Evolutionary conservation across 1,284 basidiomycete genomes (phyloP).

Genomic region (Tausonia pullulans): DNA sequence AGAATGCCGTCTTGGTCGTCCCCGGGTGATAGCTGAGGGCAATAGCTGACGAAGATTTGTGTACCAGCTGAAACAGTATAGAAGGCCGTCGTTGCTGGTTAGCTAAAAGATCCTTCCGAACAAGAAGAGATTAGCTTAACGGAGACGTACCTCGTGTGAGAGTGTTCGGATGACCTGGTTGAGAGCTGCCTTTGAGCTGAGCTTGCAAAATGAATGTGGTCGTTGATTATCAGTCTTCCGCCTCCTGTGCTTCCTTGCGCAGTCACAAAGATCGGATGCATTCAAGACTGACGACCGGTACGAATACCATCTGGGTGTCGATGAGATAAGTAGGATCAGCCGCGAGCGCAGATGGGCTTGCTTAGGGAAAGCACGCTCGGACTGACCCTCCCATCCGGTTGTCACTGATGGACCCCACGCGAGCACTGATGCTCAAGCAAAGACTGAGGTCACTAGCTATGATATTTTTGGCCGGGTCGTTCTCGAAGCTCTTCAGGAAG

Average conservation of each 20-base stretch:
- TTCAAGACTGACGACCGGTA: conserved; percentile 43
- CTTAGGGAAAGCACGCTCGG: too few species aligned
- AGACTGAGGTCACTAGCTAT: conserved; percentile 30
- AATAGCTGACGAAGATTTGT: conserved; percentile 45
- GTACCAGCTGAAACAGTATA: conserved; percentile 25
- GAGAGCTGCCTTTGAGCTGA: conserved; percentile 56
- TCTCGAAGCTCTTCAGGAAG: conserved; percentile 16
- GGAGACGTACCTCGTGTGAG: conserved; percentile 46
- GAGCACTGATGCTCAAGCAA: conserved; percentile 38
- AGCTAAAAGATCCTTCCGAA: too few species aligned
- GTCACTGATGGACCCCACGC: conserved; percentile 39
- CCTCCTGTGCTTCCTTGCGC: too few species aligned
- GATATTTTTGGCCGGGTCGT: conserved; percentile 34
- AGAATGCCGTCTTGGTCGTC: conserved; percentile 30
- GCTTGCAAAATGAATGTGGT: too few species aligned
- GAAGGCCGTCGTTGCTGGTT: too few species aligned
- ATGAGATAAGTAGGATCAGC: neutral
- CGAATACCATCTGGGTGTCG: conserved; percentile 47
- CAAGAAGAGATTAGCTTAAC: too few species aligned
- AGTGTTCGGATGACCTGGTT: conserved; percentile 61
- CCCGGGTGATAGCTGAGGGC: conserved; percentile 35
- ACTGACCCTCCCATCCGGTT: conserved; percentile 35
- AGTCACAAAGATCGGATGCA: neutral
- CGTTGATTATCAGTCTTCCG: too few species aligned
- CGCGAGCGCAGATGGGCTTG: too few species aligned